Evolutionary conservation across 2,329 filamentous ascomycete species (phyloP).

Genomic region (Emmonsiellopsis sp.): DNA sequence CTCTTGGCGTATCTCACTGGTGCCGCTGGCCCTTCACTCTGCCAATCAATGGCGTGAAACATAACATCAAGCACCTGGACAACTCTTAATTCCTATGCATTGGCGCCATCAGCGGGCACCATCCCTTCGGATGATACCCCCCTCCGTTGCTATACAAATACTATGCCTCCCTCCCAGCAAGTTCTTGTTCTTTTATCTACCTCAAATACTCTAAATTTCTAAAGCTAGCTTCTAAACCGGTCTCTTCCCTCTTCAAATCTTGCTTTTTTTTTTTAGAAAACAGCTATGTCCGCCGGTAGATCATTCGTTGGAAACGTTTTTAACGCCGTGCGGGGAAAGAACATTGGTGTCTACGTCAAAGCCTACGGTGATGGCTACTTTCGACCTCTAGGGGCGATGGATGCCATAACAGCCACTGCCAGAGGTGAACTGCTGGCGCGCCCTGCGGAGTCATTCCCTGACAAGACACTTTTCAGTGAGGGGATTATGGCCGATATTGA

Average conservation of each 20-base stretch:
- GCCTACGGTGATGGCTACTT: constrained; percentile 2
- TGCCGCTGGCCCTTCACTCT: no score
- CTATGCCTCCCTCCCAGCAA: neutral
- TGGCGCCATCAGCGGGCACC: no score
- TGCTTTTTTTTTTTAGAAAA: constrained; percentile 2
- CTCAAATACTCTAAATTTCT: constrained; percentile 1
- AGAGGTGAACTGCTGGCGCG: constrained; percentile 3
- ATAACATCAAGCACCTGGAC: no score
- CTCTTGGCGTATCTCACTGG: no score
- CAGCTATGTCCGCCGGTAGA: constrained; percentile 3
- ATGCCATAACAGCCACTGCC: constrained; percentile 4
- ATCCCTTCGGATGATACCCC: no score
- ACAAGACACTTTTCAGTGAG: constrained; percentile 4
- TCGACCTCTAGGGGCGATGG: constrained; percentile 4
- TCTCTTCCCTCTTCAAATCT: constrained; percentile 1
- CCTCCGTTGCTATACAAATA: no score
- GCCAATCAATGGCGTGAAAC: no score
- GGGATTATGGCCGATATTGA: neutral
- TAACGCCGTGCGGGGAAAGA: constrained; percentile 3
- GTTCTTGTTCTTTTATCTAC: constrained; percentile 1
- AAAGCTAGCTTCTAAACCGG: neutral
- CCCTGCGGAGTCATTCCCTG: constrained; percentile 3
- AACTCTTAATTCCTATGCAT: no score
- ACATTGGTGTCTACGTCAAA: constrained; percentile 4
- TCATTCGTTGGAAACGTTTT: constrained; percentile 5